phyloP scores from a whole-genome alignment of 176 grass and related monocot species.

The Raddia distichophylla region DNA sequence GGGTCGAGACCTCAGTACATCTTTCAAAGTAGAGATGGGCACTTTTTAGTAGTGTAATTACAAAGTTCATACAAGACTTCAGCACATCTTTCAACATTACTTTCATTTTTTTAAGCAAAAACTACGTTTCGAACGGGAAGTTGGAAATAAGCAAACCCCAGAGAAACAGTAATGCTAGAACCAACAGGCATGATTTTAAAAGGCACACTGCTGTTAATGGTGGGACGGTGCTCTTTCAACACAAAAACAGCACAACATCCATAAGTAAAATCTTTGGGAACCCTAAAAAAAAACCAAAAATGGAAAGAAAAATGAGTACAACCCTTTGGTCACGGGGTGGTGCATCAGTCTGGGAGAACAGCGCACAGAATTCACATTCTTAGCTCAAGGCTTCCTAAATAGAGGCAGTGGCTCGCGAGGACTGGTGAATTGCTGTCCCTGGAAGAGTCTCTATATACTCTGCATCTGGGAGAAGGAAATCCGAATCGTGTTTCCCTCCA shows the following conservation, averaged over 20 bases:
- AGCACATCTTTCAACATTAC: too few species aligned
- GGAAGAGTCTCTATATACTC: conserved; percentile 51
- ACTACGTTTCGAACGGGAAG: background rate
- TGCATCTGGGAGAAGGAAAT: conserved; percentile 97
- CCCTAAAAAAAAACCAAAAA: background rate
- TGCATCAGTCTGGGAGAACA: conserved; percentile 15
- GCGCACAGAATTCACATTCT: conserved; percentile 43
- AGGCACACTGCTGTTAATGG: background rate
- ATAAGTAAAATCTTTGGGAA: conserved; percentile 4
- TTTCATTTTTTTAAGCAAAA: too few species aligned
- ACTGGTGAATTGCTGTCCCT: background rate
- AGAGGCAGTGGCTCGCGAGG: background rate
- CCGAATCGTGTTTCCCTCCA: conserved; percentile 73
- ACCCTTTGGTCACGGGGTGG: background rate
- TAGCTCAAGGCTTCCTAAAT: conserved; percentile 40
- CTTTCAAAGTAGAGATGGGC: too few species aligned
- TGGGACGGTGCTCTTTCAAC: background rate
- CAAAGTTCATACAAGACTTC: too few species aligned
- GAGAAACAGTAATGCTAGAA: background rate
- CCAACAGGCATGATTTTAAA: background rate
- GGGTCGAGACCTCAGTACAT: too few species aligned
- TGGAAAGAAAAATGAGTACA: conserved; percentile 11
- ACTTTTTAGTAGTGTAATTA: too few species aligned
- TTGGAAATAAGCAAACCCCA: background rate
- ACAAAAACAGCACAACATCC: conserved; percentile 12